phyloP scores from a whole-genome alignment of 1,139 yeast genomes.

The Protomyces gravidus region DNA sequence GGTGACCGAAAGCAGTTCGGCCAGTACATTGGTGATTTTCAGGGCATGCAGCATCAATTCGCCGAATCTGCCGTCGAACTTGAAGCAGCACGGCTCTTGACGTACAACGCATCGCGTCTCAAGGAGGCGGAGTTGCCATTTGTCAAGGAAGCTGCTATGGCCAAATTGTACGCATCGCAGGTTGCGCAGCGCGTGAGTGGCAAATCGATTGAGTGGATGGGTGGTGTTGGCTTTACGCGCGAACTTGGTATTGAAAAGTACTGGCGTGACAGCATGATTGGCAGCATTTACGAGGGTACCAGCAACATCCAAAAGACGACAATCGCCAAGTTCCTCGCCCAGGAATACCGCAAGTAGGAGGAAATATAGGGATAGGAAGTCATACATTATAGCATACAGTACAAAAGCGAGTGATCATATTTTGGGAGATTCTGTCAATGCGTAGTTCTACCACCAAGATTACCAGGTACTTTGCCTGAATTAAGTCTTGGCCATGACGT shows the following conservation, averaged over 20 bases:
- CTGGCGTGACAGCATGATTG: conserved; percentile 48
- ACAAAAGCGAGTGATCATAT: not conserved
- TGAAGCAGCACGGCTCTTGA: conserved; percentile 47
- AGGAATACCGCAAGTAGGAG: not conserved
- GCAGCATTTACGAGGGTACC: conserved; percentile 48
- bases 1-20: conserved; percentile 48
- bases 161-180: conserved; percentile 46
- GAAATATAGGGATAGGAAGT: not conserved
- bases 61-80: conserved; percentile 48
- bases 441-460: too few species aligned
- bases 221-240: conserved; percentile 49
- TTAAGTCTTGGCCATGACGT: not conserved
- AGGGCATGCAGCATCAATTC: conserved; percentile 48
- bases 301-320: conserved; percentile 47
- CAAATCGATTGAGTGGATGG: conserved; percentile 49
- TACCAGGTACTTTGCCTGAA: too few species aligned
- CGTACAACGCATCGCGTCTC: conserved; percentile 47
- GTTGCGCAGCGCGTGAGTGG: conserved; percentile 45
- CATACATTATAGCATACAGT: not conserved
- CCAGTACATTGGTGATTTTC: conserved; percentile 46
- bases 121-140: conserved; percentile 42
- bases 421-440: too few species aligned
- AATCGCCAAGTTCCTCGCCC: conserved; percentile 41
- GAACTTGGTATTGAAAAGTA: conserved; percentile 46
- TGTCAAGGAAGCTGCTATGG: conserved; percentile 48